Percentiles rank a stretch among this genome's conserved stretches.
phyloP scores from a whole-genome alignment of 495 filamentous ascomycete species.

The Aspergillus bertholletiae region DNA sequence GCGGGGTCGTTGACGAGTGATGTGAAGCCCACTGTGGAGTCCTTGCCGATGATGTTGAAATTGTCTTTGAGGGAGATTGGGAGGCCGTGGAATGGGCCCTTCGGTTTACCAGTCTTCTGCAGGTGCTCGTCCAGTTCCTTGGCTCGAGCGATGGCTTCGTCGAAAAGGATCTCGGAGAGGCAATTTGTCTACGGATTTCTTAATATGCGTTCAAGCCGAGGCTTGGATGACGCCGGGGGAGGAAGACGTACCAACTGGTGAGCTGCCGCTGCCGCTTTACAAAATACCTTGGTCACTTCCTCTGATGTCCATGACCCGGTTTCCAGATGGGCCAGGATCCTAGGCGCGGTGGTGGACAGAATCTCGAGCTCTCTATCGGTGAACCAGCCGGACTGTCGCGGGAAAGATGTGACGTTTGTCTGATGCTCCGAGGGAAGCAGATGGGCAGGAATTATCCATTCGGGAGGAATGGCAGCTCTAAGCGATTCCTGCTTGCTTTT shows the following conservation, averaged over 20 bases:
- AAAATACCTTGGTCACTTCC: conserved; percentile 51
- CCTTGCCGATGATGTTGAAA: conserved; percentile 55
- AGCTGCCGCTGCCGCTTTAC: conserved; percentile 52
- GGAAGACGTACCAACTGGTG: conserved; percentile 38
- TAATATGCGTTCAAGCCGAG: neutral
- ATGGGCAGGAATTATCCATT: conserved; percentile 11
- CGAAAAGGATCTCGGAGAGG: conserved; percentile 63
- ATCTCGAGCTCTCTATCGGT: conserved; percentile 15
- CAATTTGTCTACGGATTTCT: conserved; percentile 42
- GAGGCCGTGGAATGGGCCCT: conserved; percentile 65
- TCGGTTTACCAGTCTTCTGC: conserved; percentile 31
- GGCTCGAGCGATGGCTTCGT: conserved; percentile 40
- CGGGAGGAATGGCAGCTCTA: conserved; percentile 9
- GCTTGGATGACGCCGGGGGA: neutral
- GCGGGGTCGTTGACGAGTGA: conserved; percentile 28
- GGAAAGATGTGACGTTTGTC: conserved; percentile 12
- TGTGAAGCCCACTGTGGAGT: conserved; percentile 35
- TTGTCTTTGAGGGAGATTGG: conserved; percentile 69
- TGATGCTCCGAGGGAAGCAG: conserved; percentile 15
- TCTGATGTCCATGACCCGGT: conserved; percentile 11
- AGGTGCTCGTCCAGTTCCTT: conserved; percentile 40
- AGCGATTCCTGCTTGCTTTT: conserved; percentile 11
- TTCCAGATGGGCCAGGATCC: conserved; percentile 5
- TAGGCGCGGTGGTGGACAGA: conserved; percentile 7
- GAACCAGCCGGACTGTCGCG: conserved; percentile 15